phyloP scores from a whole-genome alignment of 176 grass and related monocot species.

The Oryza glaberrima region DNA sequence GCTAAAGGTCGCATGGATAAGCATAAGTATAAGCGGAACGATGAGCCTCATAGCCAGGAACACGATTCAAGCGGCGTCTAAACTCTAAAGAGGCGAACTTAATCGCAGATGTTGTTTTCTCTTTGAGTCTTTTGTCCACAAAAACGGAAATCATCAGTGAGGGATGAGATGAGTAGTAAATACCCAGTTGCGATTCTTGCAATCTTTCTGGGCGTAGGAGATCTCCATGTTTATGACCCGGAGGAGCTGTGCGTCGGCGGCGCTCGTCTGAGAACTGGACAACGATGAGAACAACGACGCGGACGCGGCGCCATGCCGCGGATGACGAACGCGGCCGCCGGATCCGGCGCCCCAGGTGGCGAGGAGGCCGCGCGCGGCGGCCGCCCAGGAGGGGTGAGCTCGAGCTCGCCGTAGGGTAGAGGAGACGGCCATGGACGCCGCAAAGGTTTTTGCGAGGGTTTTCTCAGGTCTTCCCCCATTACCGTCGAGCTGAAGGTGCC shows the following conservation, averaged over 20 bases:
- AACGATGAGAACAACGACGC: conserved; percentile 20
- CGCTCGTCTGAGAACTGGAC: conserved; percentile 10
- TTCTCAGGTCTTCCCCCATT: neutral
- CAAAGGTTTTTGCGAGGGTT: conserved; percentile 19
- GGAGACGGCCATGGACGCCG: conserved; percentile 25
- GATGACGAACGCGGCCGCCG: neutral
- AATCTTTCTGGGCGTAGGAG: conserved; percentile 48
- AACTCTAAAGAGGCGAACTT: neutral
- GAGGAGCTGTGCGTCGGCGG: conserved; percentile 49
- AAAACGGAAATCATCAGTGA: neutral
- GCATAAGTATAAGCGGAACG: no score
- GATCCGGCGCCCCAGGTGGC: neutral
- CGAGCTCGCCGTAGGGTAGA: conserved; percentile 34
- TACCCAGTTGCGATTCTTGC: conserved; percentile 50
- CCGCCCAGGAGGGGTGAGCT: neutral
- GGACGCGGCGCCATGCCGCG: neutral
- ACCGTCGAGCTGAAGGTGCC: neutral
- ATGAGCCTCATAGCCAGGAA: no score
- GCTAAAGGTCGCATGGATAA: no score
- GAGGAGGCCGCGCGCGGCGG: conserved; percentile 25
- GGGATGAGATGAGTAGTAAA: neutral
- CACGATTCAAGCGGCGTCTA: neutral
- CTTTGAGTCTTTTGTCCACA: neutral
- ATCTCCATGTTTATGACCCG: conserved; percentile 56
- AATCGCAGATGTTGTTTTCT: neutral